These are phyloP conservation scores for Cytospora leucostoma DNA, from an alignment of 2,329 filamentous ascomycete genomes.

Conservation along the genomic window DNA sequence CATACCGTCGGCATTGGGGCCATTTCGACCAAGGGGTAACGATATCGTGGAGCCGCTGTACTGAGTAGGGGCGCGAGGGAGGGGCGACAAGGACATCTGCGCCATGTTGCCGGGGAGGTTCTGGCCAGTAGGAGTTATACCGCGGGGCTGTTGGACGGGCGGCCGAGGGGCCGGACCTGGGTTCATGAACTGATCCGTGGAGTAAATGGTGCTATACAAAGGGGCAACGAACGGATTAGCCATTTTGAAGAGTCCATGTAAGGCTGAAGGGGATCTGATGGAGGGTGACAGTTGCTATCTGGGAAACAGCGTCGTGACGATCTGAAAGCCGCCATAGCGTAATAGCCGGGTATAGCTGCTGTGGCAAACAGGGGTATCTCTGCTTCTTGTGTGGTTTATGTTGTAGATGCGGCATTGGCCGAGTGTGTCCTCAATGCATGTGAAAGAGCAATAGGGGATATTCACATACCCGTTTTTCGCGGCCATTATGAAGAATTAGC, in stretches of 20 bases:
- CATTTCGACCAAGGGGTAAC: slow-evolving; percentile 65
- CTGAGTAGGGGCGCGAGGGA: slow-evolving; percentile 62
- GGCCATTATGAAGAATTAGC: slow-evolving; percentile 35
- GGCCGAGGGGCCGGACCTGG: slow-evolving; percentile 91
- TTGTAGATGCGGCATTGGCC: slow-evolving; percentile 10
- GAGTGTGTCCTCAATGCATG: slow-evolving; percentile 1
- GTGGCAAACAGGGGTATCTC: slow-evolving; percentile 11
- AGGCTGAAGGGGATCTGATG: slow-evolving; percentile 6
- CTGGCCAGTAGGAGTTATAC: slow-evolving; percentile 63
- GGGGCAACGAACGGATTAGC: slow-evolving; percentile 18
- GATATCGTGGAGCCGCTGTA: slow-evolving; percentile 73
- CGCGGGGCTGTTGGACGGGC: slow-evolving; percentile 67
- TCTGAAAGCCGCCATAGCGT: not conserved
- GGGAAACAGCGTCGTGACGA: slow-evolving; percentile 10
- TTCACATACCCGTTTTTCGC: slow-evolving; percentile 39
- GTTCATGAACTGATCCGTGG: slow-evolving; percentile 83
- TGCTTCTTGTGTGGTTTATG: not conserved
- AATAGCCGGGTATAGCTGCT: not conserved
- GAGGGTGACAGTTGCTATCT: slow-evolving; percentile 1
- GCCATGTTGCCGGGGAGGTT: slow-evolving; percentile 78
- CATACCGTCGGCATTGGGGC: slow-evolving; percentile 51
- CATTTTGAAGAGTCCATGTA: slow-evolving; percentile 9
- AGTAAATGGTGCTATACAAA: slow-evolving; percentile 52
- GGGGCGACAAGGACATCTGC: slow-evolving; percentile 73
- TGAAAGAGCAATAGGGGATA: slow-evolving; percentile 13